Evolutionary conservation across 345 rosid genomes (phyloP).

Genomic region (Nasturtium officinale): DNA sequence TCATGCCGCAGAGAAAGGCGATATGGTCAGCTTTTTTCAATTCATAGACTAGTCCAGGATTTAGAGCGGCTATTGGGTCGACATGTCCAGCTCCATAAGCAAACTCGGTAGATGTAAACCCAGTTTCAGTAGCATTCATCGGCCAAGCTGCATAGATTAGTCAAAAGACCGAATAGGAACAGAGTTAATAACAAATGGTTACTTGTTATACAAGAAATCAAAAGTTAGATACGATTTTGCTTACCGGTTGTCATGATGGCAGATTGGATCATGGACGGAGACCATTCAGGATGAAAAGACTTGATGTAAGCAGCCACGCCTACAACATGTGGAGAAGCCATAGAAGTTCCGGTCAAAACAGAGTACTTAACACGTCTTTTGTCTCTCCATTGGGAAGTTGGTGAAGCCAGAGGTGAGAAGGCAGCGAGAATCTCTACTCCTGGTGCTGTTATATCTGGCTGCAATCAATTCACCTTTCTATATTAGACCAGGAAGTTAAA

Average conservation of each 20-base stretch:
- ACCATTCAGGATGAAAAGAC: slow-evolving; percentile 53
- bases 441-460: no score
- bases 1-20: slow-evolving; percentile 37
- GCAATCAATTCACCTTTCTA: no score
- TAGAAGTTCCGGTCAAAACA: slow-evolving; percentile 16
- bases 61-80: slow-evolving; percentile 37
- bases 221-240: background rate
- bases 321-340: slow-evolving; percentile 52
- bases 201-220: slow-evolving; percentile 6
- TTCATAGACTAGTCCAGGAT: slow-evolving; percentile 49
- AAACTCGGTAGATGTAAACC: slow-evolving; percentile 23
- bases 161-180: background rate
- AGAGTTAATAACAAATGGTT: background rate
- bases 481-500: no score
- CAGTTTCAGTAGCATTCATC: slow-evolving; percentile 25
- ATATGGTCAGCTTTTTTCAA: slow-evolving; percentile 32
- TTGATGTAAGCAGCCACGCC: slow-evolving; percentile 50
- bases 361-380: no score
- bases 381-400: no score
- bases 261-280: slow-evolving; percentile 29
- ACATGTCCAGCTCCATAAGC: slow-evolving; percentile 47
- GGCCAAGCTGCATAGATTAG: slow-evolving; percentile 39
- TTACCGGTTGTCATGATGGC: slow-evolving; percentile 48
- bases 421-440: no score
- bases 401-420: no score